Evolutionary conservation across 2,329 filamentous ascomycete genomes (phyloP).

Genomic region (Davidsoniella neocaledoniae): DNA sequence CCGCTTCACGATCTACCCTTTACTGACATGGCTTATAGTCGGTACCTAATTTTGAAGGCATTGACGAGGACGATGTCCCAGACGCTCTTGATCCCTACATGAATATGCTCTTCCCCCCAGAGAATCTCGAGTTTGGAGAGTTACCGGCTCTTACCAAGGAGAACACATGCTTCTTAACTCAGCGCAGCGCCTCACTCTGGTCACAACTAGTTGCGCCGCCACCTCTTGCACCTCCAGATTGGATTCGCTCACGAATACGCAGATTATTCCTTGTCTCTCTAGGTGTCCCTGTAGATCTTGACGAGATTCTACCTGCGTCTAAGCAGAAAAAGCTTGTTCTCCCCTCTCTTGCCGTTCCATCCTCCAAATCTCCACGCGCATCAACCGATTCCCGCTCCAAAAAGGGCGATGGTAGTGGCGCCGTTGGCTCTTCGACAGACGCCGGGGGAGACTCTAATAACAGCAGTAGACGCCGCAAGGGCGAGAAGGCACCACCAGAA

Average conservation of each 20-base stretch:
- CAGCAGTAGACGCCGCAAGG: constrained; percentile 30
- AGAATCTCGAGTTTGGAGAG: constrained; percentile 33
- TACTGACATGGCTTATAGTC: constrained; percentile 26
- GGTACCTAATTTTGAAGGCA: constrained; percentile 49
- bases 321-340: constrained; percentile 97
- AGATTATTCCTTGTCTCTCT: constrained; percentile 90
- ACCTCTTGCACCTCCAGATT: constrained; percentile 87
- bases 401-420: constrained; percentile 28
- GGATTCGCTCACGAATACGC: constrained; percentile 90
- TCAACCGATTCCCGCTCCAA: constrained; percentile 37
- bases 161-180: constrained; percentile 60
- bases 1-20: background rate
- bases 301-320: constrained; percentile 90
- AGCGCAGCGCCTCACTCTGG: constrained; percentile 82
- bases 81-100: constrained; percentile 49
- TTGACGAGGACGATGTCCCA: constrained; percentile 43
- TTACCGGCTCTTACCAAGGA: constrained; percentile 35
- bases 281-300: constrained; percentile 87
- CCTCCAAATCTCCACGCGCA: constrained; percentile 34
- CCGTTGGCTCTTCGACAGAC: background rate
- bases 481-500: constrained; percentile 51
- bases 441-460: background rate
- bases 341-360: constrained; percentile 62
- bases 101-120: constrained; percentile 45
- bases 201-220: constrained; percentile 90